phyloP scores from a whole-genome alignment of 2,329 filamentous ascomycete species.

The Sporothrix mexicana region DNA sequence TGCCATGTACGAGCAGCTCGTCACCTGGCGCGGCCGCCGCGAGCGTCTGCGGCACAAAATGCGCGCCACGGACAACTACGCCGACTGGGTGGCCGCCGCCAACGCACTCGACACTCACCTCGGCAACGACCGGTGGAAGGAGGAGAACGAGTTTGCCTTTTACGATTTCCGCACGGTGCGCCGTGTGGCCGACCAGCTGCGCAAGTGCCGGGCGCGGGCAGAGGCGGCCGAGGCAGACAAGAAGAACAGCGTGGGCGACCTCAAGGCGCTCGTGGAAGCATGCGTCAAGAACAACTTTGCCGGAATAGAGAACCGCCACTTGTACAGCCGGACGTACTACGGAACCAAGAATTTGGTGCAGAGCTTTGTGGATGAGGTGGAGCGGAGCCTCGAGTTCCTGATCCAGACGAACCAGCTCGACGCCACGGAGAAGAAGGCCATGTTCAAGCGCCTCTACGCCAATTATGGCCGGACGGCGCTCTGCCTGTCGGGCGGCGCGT shows the following conservation, averaged over 20 bases:
- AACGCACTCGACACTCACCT: slow-evolving; percentile 79
- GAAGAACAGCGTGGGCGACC: slow-evolving; percentile 55
- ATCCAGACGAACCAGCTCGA: slow-evolving; percentile 70
- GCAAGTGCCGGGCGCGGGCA: slow-evolving; percentile 64
- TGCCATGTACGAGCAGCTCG: slow-evolving; percentile 85
- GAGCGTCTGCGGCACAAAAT: slow-evolving; percentile 74
- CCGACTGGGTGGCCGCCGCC: slow-evolving; percentile 82
- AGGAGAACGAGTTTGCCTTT: slow-evolving; percentile 77
- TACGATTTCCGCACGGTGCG: slow-evolving; percentile 88
- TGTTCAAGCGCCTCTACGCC: slow-evolving; percentile 87
- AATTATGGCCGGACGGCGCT: slow-evolving; percentile 93
- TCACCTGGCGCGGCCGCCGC: slow-evolving; percentile 85
- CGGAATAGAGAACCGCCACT: slow-evolving; percentile 86
- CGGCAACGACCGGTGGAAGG: slow-evolving; percentile 80
- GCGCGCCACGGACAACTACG: slow-evolving; percentile 74
- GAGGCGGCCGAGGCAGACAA: slow-evolving; percentile 53
- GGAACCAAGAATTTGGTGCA: slow-evolving; percentile 96
- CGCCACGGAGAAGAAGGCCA: slow-evolving; percentile 73
- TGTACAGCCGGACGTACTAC: slow-evolving; percentile 98
- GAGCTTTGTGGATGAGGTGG: slow-evolving; percentile 84
- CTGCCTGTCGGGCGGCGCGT: slow-evolving; percentile 90
- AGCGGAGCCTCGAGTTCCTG: slow-evolving; percentile 70
- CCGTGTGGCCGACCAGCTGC: slow-evolving; percentile 77
- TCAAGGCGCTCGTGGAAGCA: slow-evolving; percentile 79
- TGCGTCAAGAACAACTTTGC: slow-evolving; percentile 98